These are phyloP conservation scores for Alternaria conjuncta DNA, from an alignment of 2,329 filamentous ascomycete species.

Conservation along the genomic window DNA sequence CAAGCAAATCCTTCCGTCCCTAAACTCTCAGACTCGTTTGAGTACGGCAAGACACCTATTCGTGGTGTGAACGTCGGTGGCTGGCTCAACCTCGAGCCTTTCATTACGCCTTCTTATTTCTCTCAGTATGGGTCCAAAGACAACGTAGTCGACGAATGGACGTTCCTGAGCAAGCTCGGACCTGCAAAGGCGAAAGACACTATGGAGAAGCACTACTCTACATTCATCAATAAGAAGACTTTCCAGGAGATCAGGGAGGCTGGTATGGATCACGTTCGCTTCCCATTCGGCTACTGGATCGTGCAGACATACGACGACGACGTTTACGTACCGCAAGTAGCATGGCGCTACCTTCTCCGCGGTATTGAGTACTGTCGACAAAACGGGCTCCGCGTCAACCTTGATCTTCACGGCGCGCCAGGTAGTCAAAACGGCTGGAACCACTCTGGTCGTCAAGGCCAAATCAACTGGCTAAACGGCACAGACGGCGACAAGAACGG, in stretches of 20 bases:
- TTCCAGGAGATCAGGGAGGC: constrained; percentile 85
- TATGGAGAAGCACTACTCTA: constrained; percentile 90
- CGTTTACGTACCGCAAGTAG: constrained; percentile 83
- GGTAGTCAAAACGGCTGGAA: constrained; percentile 99
- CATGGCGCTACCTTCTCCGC: constrained; percentile 92
- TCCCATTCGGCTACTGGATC: constrained; percentile 95
- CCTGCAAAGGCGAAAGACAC: constrained; percentile 65
- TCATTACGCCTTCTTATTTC: constrained; percentile 94
- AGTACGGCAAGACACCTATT: constrained; percentile 79
- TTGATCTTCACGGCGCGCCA: constrained; percentile 90
- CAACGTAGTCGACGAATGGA: constrained; percentile 87
- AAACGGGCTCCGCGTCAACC: constrained; percentile 88
- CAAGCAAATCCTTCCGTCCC: constrained; percentile 81
- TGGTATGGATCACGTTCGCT: constrained; percentile 95
- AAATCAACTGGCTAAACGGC: constrained; percentile 90
- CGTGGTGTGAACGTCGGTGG: constrained; percentile 92
- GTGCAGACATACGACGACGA: constrained; percentile 84
- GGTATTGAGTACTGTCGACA: constrained; percentile 93
- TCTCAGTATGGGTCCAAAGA: constrained; percentile 65
- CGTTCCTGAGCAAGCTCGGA: constrained; percentile 74
- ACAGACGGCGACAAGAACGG: constrained; percentile 79
- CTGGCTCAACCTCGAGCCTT: constrained; percentile 92
- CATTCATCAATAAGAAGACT: constrained; percentile 82
- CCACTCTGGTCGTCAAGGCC: constrained; percentile 83
- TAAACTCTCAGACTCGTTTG: constrained; percentile 76